These are phyloP conservation scores for Pseudogymnoascus destructans DNA, from an alignment of 2,329 filamentous ascomycete species.

Conservation along the genomic window DNA sequence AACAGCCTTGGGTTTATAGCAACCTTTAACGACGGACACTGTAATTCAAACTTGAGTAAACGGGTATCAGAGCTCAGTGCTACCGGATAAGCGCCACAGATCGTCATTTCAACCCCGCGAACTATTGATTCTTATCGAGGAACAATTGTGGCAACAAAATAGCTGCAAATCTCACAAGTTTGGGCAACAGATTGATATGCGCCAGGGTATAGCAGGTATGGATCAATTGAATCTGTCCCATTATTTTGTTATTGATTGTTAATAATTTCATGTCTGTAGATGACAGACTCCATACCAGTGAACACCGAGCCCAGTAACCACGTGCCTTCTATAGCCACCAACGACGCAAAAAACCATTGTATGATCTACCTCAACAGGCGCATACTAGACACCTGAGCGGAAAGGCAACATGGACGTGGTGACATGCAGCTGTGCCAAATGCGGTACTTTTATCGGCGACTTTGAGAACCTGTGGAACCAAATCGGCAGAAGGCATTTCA, in stretches of 20 bases:
- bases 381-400: not conserved
- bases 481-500: constrained; percentile 24
- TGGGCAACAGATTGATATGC: not conserved
- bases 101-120: not conserved
- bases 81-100: not conserved
- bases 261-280: not conserved
- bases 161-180: not conserved
- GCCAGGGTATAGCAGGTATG: not conserved
- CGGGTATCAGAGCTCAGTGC: not conserved
- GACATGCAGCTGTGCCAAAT: constrained; percentile 21
- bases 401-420: constrained; percentile 18
- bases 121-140: not conserved
- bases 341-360: not conserved
- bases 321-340: not conserved
- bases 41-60: not conserved
- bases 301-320: not conserved
- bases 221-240: not conserved
- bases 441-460: constrained; percentile 19
- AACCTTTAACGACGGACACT: not conserved
- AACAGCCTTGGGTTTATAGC: not conserved
- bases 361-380: not conserved
- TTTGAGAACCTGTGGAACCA: constrained; percentile 24
- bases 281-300: not conserved
- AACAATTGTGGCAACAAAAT: not conserved
- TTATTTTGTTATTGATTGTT: not conserved